These are phyloP conservation scores for Zhuliangozyma blackwelliae DNA, from an alignment of 1,139 yeast genomes.

Conservation along the genomic window DNA sequence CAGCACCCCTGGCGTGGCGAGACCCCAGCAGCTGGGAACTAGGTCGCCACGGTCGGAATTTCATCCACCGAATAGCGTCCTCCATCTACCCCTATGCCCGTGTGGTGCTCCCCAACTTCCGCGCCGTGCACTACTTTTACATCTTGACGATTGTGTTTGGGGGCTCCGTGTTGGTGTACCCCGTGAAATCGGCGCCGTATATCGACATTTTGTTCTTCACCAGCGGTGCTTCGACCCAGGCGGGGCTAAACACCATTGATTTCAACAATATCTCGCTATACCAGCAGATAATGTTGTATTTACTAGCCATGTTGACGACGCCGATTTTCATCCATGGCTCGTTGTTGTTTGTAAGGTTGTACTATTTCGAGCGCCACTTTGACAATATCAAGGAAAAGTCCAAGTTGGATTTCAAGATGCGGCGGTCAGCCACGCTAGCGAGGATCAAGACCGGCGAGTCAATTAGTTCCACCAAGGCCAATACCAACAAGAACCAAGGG, in stretches of 20 bases:
- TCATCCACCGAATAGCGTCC: slow-evolving; percentile 20
- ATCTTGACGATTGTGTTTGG: slow-evolving; percentile 51
- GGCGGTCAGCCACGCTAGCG: slow-evolving; percentile 67
- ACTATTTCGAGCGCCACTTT: slow-evolving; percentile 86
- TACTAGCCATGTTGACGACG: slow-evolving; percentile 63
- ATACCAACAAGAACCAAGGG: slow-evolving; percentile 37
- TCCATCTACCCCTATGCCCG: slow-evolving; percentile 41
- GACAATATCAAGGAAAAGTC: slow-evolving; percentile 76
- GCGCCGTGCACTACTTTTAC: slow-evolving; percentile 74
- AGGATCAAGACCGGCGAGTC: slow-evolving; percentile 48
- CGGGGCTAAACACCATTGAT: slow-evolving; percentile 82
- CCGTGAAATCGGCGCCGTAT: slow-evolving; percentile 61
- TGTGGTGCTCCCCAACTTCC: slow-evolving; percentile 64
- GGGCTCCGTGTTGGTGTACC: slow-evolving; percentile 72
- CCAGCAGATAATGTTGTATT: slow-evolving; percentile 71
- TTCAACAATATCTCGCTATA: slow-evolving; percentile 57
- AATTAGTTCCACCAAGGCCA: slow-evolving; percentile 26
- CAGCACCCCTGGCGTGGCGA: too few species aligned
- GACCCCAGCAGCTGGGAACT: background rate
- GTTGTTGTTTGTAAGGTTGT: slow-evolving; percentile 72
- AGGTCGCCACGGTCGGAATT: slow-evolving; percentile 21
- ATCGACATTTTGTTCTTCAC: slow-evolving; percentile 78
- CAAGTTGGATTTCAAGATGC: slow-evolving; percentile 69
- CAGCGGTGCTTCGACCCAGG: slow-evolving; percentile 80
- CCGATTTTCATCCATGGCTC: slow-evolving; percentile 88